A percentile compares a stretch with the other conserved stretches of the same genome.
These are phyloP conservation scores for Psilocybe cubensis DNA, from an alignment of 768 basidiomycete genomes.

Conservation along the genomic window DNA sequence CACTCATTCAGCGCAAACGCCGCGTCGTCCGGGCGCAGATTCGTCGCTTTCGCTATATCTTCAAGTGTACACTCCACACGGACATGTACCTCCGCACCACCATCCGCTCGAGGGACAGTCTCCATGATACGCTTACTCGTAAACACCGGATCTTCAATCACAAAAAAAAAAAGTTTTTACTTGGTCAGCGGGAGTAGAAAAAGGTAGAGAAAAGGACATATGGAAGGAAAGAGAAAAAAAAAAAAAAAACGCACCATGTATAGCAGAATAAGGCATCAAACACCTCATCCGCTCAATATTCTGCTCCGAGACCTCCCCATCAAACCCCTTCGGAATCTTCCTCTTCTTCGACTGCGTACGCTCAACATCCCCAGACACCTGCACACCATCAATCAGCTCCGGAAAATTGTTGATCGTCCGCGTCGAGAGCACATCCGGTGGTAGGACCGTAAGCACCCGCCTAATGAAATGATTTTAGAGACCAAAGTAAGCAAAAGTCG, in stretches of 20 bases:
- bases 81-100: constrained; percentile 72
- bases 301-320: constrained; percentile 60
- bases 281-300: constrained; percentile 30
- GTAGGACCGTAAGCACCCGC: constrained; percentile 64
- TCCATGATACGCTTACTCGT: constrained; percentile 59
- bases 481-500: neutral
- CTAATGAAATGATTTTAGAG: constrained; percentile 22
- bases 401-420: constrained; percentile 48
- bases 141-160: constrained; percentile 54
- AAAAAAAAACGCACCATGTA: constrained; percentile 40
- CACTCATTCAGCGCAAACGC: constrained; percentile 90
- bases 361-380: constrained; percentile 25
- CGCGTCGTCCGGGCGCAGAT: constrained; percentile 82
- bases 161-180: neutral
- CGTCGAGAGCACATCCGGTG: constrained; percentile 52
- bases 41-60: constrained; percentile 79
- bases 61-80: constrained; percentile 71
- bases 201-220: too few relatives aligned
- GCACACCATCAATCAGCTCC: constrained; percentile 38
- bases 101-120: constrained; percentile 62
- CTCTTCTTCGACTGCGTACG: constrained; percentile 35
- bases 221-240: neutral
- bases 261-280: constrained; percentile 34
- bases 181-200: too few relatives aligned
- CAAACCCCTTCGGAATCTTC: constrained; percentile 70